These are phyloP conservation scores for Venturia aucupariae DNA, from an alignment of 2,329 filamentous ascomycete species.

Conservation along the genomic window DNA sequence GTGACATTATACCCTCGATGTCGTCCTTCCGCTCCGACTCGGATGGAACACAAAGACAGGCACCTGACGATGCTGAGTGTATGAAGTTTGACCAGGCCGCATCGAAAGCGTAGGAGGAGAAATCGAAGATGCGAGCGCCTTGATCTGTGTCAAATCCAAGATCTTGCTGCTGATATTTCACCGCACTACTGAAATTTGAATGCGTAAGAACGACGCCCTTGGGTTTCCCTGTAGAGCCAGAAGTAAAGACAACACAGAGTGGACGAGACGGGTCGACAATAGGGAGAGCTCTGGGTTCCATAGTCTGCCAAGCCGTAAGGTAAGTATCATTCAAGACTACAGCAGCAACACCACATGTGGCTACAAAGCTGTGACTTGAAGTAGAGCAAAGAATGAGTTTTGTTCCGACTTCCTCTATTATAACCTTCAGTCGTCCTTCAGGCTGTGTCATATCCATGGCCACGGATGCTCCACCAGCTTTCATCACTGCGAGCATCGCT, in stretches of 20 bases:
- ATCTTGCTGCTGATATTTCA: too few relatives aligned
- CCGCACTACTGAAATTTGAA: conserved; percentile 43
- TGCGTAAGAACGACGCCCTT: conserved; percentile 84
- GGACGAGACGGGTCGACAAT: neutral
- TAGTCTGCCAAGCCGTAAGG: neutral
- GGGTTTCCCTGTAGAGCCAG: conserved; percentile 77
- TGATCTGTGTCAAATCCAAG: too few relatives aligned
- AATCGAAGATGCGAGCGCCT: conserved; percentile 47
- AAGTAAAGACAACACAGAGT: conserved; percentile 58
- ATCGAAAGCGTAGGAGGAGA: conserved; percentile 38
- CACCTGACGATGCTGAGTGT: conserved; percentile 37
- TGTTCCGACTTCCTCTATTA: neutral
- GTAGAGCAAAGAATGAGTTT: too few relatives aligned
- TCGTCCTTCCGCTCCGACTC: conserved; percentile 39
- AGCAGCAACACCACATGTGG: neutral
- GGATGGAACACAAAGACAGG: conserved; percentile 40
- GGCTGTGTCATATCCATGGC: conserved; percentile 71
- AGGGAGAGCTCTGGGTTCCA: neutral
- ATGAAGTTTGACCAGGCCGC: conserved; percentile 38
- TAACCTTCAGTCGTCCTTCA: conserved; percentile 55
- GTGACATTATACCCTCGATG: conserved; percentile 32
- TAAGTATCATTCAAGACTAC: neutral
- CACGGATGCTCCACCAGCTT: conserved; percentile 71
- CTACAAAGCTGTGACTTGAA: too few relatives aligned
- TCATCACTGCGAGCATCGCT: conserved; percentile 70